Conservation (phyloP, 2,329 filamentous ascomycete species). For the Myriosclerotinia curreyana region DNA sequence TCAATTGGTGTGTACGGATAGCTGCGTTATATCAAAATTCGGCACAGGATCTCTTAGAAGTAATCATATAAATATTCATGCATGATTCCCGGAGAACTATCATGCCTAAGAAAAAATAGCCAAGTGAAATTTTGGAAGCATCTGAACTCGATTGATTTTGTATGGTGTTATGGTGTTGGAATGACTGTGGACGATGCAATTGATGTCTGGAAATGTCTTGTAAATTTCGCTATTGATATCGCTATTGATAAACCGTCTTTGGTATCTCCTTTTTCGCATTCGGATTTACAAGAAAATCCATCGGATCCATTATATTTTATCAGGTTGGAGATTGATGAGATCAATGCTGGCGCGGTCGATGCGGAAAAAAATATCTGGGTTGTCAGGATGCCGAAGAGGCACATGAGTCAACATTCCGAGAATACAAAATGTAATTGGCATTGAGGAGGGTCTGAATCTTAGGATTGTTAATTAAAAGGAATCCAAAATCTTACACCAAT, state of each 20-base stretch:
- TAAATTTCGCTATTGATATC: conserved; percentile 50
- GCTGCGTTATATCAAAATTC: conserved; percentile 39
- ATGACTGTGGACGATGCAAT: conserved; percentile 47
- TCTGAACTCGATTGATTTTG: conserved; percentile 42
- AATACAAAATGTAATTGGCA: conserved; percentile 50
- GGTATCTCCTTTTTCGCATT: conserved; percentile 42
- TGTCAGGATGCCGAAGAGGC: conserved; percentile 49
- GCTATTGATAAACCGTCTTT: conserved; percentile 48
- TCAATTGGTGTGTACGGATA: conserved; percentile 33
- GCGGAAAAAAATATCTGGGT: conserved; percentile 46
- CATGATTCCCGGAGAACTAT: neutral
- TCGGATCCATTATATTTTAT: conserved; percentile 47
- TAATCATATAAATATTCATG: conserved; percentile 7
- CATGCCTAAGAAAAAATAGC: conserved; percentile 44
- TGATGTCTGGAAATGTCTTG: conserved; percentile 42
- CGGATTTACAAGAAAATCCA: conserved; percentile 43
- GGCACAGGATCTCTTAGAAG: conserved; percentile 33
- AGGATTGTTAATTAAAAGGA: neutral
- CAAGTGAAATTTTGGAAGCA: conserved; percentile 46
- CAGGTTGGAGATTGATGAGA: conserved; percentile 45
- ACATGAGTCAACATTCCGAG: conserved; percentile 52
- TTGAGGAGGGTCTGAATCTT: conserved; percentile 7
- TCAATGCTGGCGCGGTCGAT: conserved; percentile 47
- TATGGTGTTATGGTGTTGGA: conserved; percentile 45
- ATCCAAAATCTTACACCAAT: neutral